phyloP scores from a whole-genome alignment of 331 rosid genomes.

The Phaseolus coccineus region DNA sequence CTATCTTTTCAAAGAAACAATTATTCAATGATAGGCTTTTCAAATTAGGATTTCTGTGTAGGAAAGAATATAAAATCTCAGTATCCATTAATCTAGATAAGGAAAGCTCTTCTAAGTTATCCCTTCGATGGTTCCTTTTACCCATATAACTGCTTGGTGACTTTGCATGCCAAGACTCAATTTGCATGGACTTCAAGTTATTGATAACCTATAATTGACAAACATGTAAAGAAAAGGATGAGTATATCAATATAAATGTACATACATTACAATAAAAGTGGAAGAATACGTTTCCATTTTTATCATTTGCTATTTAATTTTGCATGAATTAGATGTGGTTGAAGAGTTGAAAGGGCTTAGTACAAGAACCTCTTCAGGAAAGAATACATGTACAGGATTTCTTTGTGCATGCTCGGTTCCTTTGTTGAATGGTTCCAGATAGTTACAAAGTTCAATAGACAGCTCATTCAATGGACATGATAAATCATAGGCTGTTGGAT shows the following conservation, averaged over 20 bases:
- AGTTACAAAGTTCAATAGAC: not conserved
- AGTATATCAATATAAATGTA: no score
- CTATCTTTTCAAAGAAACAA: not conserved
- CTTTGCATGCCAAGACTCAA: not conserved
- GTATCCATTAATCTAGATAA: not conserved
- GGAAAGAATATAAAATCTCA: conserved; percentile 14
- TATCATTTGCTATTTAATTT: no score
- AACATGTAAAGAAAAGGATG: no score
- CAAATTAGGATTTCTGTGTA: conserved; percentile 24
- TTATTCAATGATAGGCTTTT: not conserved
- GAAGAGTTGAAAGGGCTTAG: no score
- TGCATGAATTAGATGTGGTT: no score
- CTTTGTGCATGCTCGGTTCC: not conserved
- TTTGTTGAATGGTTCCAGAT: conserved; percentile 10
- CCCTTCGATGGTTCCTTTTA: not conserved
- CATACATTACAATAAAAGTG: no score
- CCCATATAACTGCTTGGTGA: not conserved
- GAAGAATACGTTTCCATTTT: no score
- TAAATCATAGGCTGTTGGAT: not conserved
- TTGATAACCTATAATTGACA: conserved; percentile 1
- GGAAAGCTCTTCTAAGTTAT: not conserved
- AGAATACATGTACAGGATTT: not conserved
- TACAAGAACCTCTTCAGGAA: conserved; percentile 6
- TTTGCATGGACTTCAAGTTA: conserved; percentile 21
- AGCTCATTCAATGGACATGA: not conserved